These are phyloP conservation scores for Ganoderma lingzhi DNA, from an alignment of 1,284 basidiomycete genomes.

Conservation along the genomic window DNA sequence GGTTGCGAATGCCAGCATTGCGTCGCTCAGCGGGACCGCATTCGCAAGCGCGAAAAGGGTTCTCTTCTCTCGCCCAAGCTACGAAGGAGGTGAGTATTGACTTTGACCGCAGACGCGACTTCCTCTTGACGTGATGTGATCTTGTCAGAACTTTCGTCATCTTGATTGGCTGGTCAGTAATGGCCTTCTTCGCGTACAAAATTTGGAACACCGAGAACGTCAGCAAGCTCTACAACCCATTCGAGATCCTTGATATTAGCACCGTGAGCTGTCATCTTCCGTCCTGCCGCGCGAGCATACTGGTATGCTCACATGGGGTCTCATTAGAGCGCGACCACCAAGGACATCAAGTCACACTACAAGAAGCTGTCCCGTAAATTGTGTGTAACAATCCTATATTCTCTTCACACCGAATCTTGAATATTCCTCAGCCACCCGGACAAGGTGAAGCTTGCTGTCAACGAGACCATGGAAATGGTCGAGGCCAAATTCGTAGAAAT, in stretches of 20 bases:
- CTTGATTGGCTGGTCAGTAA: slow-evolving; percentile 77
- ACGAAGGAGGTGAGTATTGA: slow-evolving; percentile 39
- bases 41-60: slow-evolving; percentile 53
- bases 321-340: slow-evolving; percentile 73
- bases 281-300: not conserved
- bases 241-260: slow-evolving; percentile 89
- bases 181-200: slow-evolving; percentile 75
- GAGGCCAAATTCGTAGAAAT: slow-evolving; percentile 91
- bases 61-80: slow-evolving; percentile 46
- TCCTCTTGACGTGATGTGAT: not conserved
- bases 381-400: slow-evolving; percentile 56
- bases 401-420: not conserved
- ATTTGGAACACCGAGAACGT: slow-evolving; percentile 68
- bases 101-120: slow-evolving; percentile 5
- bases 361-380: slow-evolving; percentile 93
- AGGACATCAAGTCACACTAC: slow-evolving; percentile 97
- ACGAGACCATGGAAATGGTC: slow-evolving; percentile 91
- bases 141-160: slow-evolving; percentile 62
- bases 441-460: slow-evolving; percentile 87
- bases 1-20: slow-evolving; percentile 80
- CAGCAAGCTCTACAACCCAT: slow-evolving; percentile 90
- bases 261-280: slow-evolving; percentile 52
- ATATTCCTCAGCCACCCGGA: slow-evolving; percentile 85
- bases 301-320: slow-evolving; percentile 1
- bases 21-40: slow-evolving; percentile 59